These are phyloP conservation scores for Aphanocladium album DNA, from an alignment of 2,329 filamentous ascomycete genomes.

Conservation along the genomic window DNA sequence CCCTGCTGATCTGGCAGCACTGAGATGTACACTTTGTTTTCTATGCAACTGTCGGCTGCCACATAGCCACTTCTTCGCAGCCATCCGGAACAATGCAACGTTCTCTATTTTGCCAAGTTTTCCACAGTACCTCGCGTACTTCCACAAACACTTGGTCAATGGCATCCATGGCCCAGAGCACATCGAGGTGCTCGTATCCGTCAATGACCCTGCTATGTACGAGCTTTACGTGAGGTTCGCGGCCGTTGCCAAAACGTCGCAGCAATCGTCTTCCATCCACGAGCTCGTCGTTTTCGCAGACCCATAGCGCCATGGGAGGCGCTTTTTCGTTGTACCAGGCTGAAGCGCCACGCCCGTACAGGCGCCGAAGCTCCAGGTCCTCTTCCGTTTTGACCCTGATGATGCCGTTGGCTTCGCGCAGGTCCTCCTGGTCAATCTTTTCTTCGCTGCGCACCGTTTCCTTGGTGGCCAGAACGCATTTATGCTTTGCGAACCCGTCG, in stretches of 20 bases:
- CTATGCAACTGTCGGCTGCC: conserved; percentile 22
- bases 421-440: conserved; percentile 48
- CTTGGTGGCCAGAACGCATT: conserved; percentile 78
- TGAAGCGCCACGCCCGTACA: conserved; percentile 43
- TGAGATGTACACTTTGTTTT: not conserved
- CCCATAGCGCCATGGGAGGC: conserved; percentile 84
- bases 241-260: conserved; percentile 65
- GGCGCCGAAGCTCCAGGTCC: conserved; percentile 29
- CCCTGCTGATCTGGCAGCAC: not conserved
- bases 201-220: conserved; percentile 80
- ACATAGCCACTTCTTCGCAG: conserved; percentile 49
- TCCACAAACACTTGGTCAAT: conserved; percentile 79
- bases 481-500: conserved; percentile 74
- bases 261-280: conserved; percentile 77
- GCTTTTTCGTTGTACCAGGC: conserved; percentile 79
- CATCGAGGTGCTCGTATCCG: conserved; percentile 89
- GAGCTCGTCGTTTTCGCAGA: conserved; percentile 75
- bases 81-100: conserved; percentile 60
- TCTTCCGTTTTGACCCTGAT: conserved; percentile 17
- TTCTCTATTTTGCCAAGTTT: conserved; percentile 55
- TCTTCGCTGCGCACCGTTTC: conserved; percentile 63
- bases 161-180: conserved; percentile 90
- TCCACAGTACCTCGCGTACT: conserved; percentile 78
- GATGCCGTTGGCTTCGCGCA: conserved; percentile 10
- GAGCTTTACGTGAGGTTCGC: conserved; percentile 75